phyloP scores from a whole-genome alignment of 148 eudicot species.

The Fagopyrum esculentum region DNA sequence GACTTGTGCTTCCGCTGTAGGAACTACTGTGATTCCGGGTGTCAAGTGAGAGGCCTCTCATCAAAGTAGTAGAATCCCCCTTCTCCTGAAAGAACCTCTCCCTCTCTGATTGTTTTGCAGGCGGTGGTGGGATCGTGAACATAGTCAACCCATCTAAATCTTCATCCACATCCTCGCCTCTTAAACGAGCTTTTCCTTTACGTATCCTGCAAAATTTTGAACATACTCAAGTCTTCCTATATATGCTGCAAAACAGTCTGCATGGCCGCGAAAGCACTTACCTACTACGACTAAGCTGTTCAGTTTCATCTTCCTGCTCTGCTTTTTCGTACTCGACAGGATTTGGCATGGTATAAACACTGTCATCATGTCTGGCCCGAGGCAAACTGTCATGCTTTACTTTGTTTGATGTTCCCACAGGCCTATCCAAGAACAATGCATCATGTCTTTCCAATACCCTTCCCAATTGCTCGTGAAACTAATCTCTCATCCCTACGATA shows the following conservation, averaged over 20 bases:
- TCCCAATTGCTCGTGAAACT: conserved; percentile 70
- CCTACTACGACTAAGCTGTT: conserved; percentile 83
- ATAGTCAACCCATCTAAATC: conserved; percentile 22
- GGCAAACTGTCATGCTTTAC: conserved; percentile 22
- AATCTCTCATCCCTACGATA: conserved; percentile 59
- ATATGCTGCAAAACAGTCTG: not conserved
- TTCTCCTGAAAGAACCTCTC: conserved; percentile 86
- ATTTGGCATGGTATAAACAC: conserved; percentile 32
- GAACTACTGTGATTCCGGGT: conserved; percentile 71
- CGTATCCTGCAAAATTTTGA: conserved; percentile 43
- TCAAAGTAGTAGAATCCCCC: conserved; percentile 43
- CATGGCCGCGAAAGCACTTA: conserved; percentile 13
- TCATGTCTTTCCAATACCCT: conserved; percentile 65
- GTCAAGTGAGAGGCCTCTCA: conserved; percentile 75
- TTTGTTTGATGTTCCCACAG: conserved; percentile 18
- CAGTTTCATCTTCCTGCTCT: conserved; percentile 70
- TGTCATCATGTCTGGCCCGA: conserved; percentile 33
- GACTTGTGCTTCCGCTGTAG: conserved; percentile 53
- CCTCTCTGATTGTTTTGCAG: conserved; percentile 83
- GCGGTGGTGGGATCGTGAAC: conserved; percentile 82
- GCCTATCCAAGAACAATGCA: conserved; percentile 36
- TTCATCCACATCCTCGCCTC: conserved; percentile 57
- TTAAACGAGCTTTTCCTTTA: conserved; percentile 83
- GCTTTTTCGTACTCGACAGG: conserved; percentile 30
- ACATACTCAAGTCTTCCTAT: not conserved